Evolutionary conservation across 2,329 filamentous ascomycete genomes (phyloP).

Genomic region (Seiridium unicorne): DNA sequence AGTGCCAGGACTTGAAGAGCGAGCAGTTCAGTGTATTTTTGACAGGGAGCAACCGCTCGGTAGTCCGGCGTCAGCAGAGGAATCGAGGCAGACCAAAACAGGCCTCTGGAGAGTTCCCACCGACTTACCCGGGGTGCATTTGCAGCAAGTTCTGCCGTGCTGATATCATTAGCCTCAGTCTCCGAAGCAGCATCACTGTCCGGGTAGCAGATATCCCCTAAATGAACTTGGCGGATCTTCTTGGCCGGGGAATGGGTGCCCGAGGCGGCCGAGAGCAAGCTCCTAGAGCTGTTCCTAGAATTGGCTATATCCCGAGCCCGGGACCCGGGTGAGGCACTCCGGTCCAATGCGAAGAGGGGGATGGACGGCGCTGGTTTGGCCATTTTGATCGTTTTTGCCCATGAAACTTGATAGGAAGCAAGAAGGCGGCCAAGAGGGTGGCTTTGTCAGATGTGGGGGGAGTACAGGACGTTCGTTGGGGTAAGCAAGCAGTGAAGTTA

Average conservation of each 20-base stretch:
- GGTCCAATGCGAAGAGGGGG: not conserved
- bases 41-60: too few relatives aligned
- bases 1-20: too few relatives aligned
- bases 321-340: not conserved
- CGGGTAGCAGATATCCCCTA: slow-evolving; percentile 17
- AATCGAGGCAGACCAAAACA: too few relatives aligned
- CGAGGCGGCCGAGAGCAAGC: not conserved
- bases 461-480: not conserved
- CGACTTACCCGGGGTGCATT: slow-evolving; percentile 66
- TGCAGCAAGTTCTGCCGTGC: slow-evolving; percentile 87
- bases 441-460: slow-evolving; percentile 4
- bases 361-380: not conserved
- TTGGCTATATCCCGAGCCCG: not conserved
- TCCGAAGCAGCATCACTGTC: slow-evolving; percentile 11
- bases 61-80: too few relatives aligned
- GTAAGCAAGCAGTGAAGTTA: not conserved
- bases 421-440: not conserved
- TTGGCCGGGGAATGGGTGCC: not conserved
- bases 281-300: not conserved
- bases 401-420: not conserved
- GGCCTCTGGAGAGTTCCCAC: not conserved
- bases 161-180: slow-evolving; percentile 37
- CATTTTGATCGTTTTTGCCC: not conserved
- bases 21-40: too few relatives aligned
- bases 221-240: slow-evolving; percentile 13